Evolutionary conservation across 306 rosid genomes (phyloP), one percentile per base, ranked within the genome.

Genomic region (Quercus berberidifolia): DNA sequence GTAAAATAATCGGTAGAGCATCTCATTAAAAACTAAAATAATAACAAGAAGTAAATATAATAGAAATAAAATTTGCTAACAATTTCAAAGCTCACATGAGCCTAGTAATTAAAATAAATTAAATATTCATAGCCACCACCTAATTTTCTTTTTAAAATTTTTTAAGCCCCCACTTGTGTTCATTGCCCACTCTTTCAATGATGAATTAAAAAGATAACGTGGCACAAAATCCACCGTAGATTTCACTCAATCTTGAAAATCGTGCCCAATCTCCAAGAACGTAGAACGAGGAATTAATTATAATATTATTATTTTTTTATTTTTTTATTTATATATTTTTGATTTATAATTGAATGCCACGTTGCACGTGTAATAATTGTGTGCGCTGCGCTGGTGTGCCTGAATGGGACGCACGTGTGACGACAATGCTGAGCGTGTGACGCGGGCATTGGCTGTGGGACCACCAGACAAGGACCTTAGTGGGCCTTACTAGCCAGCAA

Each of bases 381-480:
- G n/a, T 28, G 19, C 4, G 73, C 18, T 77, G 30, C 72, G 76
- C 71, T 71, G 86, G 81, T 46, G 51, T 78, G 5, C 59, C 2
- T 2, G 51, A 15, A 41, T 56, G 5, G 28, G n/a, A 38, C 80
- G 69, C 93, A 86, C 92, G 92, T 87, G 91, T 79, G 23, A 76
- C 51, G 78, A 78, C 77, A 64, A 6, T 1, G 49, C 75, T 82
- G 90, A 83, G 88, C 91, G 84, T 3, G 25, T 77, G 23, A n/a
- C 21, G 20, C 80, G 91, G 90, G 84, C 80, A 86, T 86, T 14
- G 10, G 69, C 5, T 9, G 82, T 55, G 86, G 91, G 83, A 31
- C 90, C 85, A 60, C 1, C 1, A 18, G 89, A 88, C 90, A 88
- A 78, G 46, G 92, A 91, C 46, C 11, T 41, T 35, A 18, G 5